Conservation (phyloP, 2,329 filamentous ascomycete species). For the Colletotrichum spinosum region DNA sequence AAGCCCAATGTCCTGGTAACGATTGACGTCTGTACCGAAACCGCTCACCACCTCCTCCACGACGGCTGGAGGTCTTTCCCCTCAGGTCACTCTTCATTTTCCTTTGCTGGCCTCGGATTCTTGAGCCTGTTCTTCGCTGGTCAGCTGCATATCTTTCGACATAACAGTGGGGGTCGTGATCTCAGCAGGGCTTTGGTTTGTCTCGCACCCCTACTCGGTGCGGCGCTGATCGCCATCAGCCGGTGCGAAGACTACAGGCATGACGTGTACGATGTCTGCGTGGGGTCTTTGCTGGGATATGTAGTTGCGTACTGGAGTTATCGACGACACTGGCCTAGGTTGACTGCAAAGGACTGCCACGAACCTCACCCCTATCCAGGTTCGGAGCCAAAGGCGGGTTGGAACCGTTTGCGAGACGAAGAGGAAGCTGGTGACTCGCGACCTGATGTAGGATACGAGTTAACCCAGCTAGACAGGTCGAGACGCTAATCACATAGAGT, state of each 20-base stretch:
- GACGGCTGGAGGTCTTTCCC: conserved; percentile 90
- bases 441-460: conserved; percentile 53
- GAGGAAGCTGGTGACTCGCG: conserved; percentile 56
- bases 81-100: conserved; percentile 82
- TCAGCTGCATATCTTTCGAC: conserved; percentile 69
- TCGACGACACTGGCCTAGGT: conserved; percentile 70
- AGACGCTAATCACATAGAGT: conserved; percentile 34
- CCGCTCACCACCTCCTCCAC: conserved; percentile 75
- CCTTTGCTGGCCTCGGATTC: conserved; percentile 83
- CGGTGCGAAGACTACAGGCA: conserved; percentile 78
- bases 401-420: conserved; percentile 64
- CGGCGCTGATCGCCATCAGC: conserved; percentile 75
- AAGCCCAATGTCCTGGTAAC: conserved; percentile 66
- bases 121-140: conserved; percentile 77
- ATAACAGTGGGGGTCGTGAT: conserved; percentile 58
- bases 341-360: conserved; percentile 64
- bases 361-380: conserved; percentile 67
- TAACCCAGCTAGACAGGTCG: conserved; percentile 42
- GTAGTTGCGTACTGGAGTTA: conserved; percentile 74
- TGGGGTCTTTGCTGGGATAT: conserved; percentile 71
- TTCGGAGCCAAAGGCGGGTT: conserved; percentile 47
- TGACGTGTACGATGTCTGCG: conserved; percentile 76
- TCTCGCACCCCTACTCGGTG: conserved; percentile 69
- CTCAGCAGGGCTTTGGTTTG: conserved; percentile 68
- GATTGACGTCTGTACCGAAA: conserved; percentile 79